phyloP scores from a whole-genome alignment of 768 basidiomycete species.

The Brasilioporus rufonigricans region DNA sequence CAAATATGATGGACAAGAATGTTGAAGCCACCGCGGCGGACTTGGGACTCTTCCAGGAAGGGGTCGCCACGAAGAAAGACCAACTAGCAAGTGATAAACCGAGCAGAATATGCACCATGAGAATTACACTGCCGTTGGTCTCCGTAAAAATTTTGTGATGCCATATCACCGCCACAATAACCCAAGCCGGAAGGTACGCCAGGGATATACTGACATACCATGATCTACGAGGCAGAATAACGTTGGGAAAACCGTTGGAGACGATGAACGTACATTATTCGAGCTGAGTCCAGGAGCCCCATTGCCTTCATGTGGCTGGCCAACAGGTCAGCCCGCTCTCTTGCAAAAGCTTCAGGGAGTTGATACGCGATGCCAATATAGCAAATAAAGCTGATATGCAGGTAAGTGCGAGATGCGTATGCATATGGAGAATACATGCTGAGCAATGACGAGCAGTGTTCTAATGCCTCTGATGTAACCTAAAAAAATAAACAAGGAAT shows the following conservation, averaged over 20 bases:
- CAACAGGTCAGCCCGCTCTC: conserved; percentile 61
- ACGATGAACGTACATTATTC: conserved; percentile 46
- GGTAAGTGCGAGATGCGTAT: not conserved
- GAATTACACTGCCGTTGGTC: conserved; percentile 57
- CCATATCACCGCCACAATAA: conserved; percentile 64
- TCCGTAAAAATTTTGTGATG: conserved; percentile 61
- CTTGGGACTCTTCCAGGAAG: conserved; percentile 72
- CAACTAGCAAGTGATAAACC: conserved; percentile 68
- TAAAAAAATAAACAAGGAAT: conserved; percentile 25
- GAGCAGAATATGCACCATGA: conserved; percentile 64
- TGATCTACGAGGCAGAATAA: conserved; percentile 27
- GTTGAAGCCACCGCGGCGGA: conserved; percentile 67
- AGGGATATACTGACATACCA: conserved; percentile 70
- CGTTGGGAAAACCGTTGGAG: not conserved
- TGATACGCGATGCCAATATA: conserved; percentile 78
- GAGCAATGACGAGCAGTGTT: conserved; percentile 60
- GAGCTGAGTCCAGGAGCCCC: conserved; percentile 71
- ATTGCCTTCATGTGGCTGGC: conserved; percentile 78
- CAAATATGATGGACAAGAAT: conserved; percentile 62
- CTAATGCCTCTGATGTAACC: conserved; percentile 64
- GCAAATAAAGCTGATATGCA: conserved; percentile 52
- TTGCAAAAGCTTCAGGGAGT: conserved; percentile 65
- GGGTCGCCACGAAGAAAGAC: conserved; percentile 67
- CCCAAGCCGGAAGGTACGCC: conserved; percentile 76
- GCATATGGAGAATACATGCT: conserved; percentile 41